Conservation (phyloP, 1,139 yeast genomes). For the Taphrina wiesneri region DNA sequence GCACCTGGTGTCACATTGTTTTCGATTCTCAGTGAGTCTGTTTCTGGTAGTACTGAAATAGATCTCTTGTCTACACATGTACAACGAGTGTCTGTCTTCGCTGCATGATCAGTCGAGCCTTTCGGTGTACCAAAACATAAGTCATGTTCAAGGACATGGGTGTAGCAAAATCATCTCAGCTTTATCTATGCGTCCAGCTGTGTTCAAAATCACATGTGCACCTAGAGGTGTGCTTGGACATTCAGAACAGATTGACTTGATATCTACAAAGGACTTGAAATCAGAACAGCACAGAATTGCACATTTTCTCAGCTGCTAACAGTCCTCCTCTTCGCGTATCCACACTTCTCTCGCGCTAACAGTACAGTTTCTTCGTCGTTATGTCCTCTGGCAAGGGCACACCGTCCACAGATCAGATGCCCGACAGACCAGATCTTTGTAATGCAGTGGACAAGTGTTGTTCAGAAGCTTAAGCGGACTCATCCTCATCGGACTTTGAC, state of each 20-base stretch:
- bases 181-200: too few species aligned
- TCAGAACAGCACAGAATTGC: neutral
- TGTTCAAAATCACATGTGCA: neutral
- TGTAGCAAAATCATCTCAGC: too few species aligned
- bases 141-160: too few species aligned
- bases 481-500: neutral
- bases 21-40: too few species aligned
- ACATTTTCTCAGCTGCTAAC: neutral
- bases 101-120: too few species aligned
- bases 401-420: neutral
- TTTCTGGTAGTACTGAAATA: too few species aligned
- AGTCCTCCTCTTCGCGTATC: neutral
- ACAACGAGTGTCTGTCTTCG: too few species aligned
- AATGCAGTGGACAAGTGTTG: neutral
- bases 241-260: neutral
- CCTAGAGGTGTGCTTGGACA: neutral
- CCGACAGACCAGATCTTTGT: neutral
- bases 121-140: too few species aligned
- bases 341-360: constrained; percentile 8
- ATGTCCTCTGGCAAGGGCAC: neutral
- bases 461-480: neutral
- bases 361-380: neutral
- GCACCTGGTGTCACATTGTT: too few species aligned
- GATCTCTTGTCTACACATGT: too few species aligned
- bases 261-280: constrained; percentile 4